These are phyloP conservation scores for Zygosaccharomyces pseudorouxii DNA, from an alignment of 805 yeast genomes.

Conservation along the genomic window DNA sequence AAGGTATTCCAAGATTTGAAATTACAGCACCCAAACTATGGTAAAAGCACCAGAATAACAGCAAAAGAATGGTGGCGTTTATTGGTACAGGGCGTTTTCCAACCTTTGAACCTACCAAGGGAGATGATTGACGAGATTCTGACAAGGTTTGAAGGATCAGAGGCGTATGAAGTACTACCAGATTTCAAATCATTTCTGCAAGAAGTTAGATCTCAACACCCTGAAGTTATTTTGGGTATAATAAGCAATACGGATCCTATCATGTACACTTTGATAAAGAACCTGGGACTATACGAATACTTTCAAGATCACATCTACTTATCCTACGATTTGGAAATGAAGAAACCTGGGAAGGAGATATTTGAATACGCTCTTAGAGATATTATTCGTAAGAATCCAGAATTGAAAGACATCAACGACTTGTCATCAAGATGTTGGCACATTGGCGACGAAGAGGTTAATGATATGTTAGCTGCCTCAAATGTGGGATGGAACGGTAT, in stretches of 20 bases:
- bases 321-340: conserved; percentile 52
- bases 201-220: conserved; percentile 28
- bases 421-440: conserved; percentile 47
- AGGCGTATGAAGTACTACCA: conserved; percentile 49
- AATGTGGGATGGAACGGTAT: conserved; percentile 61
- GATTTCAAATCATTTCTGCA: conserved; percentile 50
- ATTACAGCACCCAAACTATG: conserved; percentile 55
- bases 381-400: conserved; percentile 22
- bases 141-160: conserved; percentile 43
- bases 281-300: conserved; percentile 42
- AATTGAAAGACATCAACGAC: conserved; percentile 16
- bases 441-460: conserved; percentile 56
- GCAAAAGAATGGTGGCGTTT: conserved; percentile 56
- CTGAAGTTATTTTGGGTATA: conserved; percentile 40
- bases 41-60: conserved; percentile 39
- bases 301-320: conserved; percentile 43
- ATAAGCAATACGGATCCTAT: conserved; percentile 62
- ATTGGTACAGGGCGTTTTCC: conserved; percentile 43
- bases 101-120: conserved; percentile 32
- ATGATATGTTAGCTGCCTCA: conserved; percentile 51
- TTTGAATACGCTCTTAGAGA: conserved; percentile 40
- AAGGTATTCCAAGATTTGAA: conserved; percentile 37
- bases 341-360: conserved; percentile 50
- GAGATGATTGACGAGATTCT: conserved; percentile 45
- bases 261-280: conserved; percentile 42